Conservation (phyloP, 1,284 basidiomycete genomes). For the Veloboletus limbatus region DNA sequence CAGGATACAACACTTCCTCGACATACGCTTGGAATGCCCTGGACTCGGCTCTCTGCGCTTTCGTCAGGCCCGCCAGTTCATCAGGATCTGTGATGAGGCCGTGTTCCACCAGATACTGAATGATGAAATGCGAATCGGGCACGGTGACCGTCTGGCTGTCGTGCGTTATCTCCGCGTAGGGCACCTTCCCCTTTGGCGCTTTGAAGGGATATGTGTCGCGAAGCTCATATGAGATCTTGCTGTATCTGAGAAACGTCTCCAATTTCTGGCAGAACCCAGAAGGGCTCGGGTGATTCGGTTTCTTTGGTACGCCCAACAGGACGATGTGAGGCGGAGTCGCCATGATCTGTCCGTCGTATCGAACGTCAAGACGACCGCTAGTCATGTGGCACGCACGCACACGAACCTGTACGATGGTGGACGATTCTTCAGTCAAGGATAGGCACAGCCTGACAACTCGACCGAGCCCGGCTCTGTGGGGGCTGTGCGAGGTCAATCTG, state of each 20-base stretch:
- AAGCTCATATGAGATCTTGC: slow-evolving; percentile 28
- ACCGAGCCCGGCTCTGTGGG: too few relatives aligned
- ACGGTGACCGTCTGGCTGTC: slow-evolving; percentile 20
- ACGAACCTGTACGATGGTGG: too few relatives aligned
- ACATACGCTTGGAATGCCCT: slow-evolving; percentile 35
- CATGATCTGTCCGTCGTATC: slow-evolving; percentile 12
- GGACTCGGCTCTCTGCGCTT: slow-evolving; percentile 31
- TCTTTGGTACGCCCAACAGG: slow-evolving; percentile 30
- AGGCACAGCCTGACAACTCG: too few relatives aligned
- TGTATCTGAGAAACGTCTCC: slow-evolving; percentile 31
- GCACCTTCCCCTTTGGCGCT: slow-evolving; percentile 34
- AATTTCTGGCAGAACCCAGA: slow-evolving; percentile 38
- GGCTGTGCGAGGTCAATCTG: too few relatives aligned
- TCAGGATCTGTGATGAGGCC: slow-evolving; percentile 30
- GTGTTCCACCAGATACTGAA: slow-evolving; percentile 30
- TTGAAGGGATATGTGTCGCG: slow-evolving; percentile 24
- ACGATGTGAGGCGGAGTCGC: slow-evolving; percentile 21
- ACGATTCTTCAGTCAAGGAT: too few relatives aligned
- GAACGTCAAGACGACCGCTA: not conserved
- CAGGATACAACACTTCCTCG: slow-evolving; percentile 32
- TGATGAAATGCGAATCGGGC: slow-evolving; percentile 36
- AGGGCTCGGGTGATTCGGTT: slow-evolving; percentile 21
- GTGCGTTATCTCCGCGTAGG: slow-evolving; percentile 31
- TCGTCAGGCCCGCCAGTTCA: slow-evolving; percentile 25
- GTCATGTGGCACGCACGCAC: too few relatives aligned